Evolutionary conservation across 2,329 filamentous ascomycete genomes (phyloP), one percentile per base, ranked within the genome.

Genomic region (Coccinonectria pachysandricola): DNA sequence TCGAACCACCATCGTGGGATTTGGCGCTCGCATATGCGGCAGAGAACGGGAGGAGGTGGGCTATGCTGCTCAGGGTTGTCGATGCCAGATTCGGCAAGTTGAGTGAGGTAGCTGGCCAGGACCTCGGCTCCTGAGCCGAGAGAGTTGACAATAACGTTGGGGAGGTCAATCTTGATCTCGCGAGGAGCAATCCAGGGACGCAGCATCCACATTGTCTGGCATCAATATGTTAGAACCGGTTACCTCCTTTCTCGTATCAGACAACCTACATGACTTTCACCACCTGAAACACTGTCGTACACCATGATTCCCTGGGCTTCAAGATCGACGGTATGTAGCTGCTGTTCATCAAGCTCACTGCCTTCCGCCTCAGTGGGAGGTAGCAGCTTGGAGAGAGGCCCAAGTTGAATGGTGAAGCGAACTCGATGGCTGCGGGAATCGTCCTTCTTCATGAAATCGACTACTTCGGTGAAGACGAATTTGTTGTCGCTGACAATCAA

Each of bases 1-100:
- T 98, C 91, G 44, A 98, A 98, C 92, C 91, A 98, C 91, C 91
- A 98, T 1, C 88, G 86, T 4, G 85, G 85, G 34, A 98, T 96
- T 36, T 95, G 85, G 28, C 91, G 83, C 52, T 98, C 91, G 54
- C 91, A 98, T 29, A 98, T 96, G 27, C 91, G 85, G 54, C 91
- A 98, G 10, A 98, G 71, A 4, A 96, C 80, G 1, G 86, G 84
- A 0, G 88, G 86, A 3, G 85, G 84, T 5, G 85, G 84, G 7
- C 85, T 77, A 50, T 87, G 78, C 45, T 79, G 75, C 25, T 72
- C 71, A 12, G 81, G 76, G 36, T 82, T 84, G 20, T 81, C 79
- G 15, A 78, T 66, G 25, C 82, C 84, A 20, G 77, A 75, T 50
- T 98, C 91, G 24, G 91, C 85, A 18, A 98, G 67, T 34, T 77